These are phyloP conservation scores for Pythium guiyangense DNA, from an alignment of 352 stramenopile species.

Conservation along the genomic window DNA sequence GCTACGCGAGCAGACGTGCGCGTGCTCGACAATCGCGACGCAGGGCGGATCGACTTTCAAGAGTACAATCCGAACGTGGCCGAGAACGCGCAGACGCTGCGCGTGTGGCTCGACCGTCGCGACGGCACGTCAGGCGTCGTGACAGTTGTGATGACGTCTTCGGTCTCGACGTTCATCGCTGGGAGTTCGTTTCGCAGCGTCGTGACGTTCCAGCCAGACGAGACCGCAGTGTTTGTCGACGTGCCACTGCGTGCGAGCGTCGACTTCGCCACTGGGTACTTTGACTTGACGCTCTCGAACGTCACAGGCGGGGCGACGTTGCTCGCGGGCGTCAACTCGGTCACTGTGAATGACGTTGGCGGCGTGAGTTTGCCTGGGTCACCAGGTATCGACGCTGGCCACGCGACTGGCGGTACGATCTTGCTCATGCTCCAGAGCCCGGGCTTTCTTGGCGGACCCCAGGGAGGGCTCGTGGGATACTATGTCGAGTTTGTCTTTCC, in stretches of 20 bases:
- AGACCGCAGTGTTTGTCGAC: slow-evolving; percentile 2
- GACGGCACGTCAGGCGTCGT: slow-evolving; percentile 14
- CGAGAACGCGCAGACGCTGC: slow-evolving; percentile 11
- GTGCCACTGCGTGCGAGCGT: slow-evolving; percentile 23
- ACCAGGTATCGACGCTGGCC: slow-evolving; percentile 6
- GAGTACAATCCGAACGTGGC: slow-evolving; percentile 15
- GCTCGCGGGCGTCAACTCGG: slow-evolving; percentile 8
- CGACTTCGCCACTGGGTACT: slow-evolving; percentile 24
- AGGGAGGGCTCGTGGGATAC: slow-evolving; percentile 13
- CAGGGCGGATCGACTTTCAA: slow-evolving; percentile 24
- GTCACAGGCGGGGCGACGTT: slow-evolving; percentile 21
- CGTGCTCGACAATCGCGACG: slow-evolving; percentile 32
- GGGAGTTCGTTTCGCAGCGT: slow-evolving; percentile 18
- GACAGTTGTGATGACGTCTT: slow-evolving; percentile 22
- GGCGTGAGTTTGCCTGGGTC: slow-evolving; percentile 34
- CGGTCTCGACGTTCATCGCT: slow-evolving; percentile 22
- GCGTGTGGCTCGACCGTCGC: slow-evolving; percentile 3
- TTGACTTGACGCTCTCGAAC: slow-evolving; percentile 24
- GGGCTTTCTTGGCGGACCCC: slow-evolving; percentile 20
- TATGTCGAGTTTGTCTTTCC: slow-evolving; percentile 6
- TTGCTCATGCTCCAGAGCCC: slow-evolving; percentile 16
- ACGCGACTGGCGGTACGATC: slow-evolving; percentile 26
- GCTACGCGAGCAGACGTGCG: slow-evolving; percentile 12
- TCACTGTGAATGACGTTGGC: slow-evolving; percentile 32
- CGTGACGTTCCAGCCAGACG: slow-evolving; percentile 27